Percentiles rank a stretch among this genome's conserved stretches.
phyloP scores from a whole-genome alignment of 805 yeast species.

The Schwanniomyces vanrijiae region DNA sequence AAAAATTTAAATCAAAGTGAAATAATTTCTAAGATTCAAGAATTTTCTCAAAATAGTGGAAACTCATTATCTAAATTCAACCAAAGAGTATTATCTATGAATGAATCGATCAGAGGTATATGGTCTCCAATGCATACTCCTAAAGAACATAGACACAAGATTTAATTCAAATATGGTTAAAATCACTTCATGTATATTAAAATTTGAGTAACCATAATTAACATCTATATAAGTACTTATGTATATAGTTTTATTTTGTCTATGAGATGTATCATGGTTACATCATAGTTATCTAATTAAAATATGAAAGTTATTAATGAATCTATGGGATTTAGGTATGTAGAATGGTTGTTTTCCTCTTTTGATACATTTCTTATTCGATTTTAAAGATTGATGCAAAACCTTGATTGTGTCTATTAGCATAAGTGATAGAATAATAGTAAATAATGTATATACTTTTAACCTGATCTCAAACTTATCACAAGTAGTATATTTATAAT shows the following conservation, averaged over 20 bases:
- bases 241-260: neutral
- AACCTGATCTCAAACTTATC: no score
- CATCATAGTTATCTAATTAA: neutral
- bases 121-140: slow-evolving; percentile 93
- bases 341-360: no score
- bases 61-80: slow-evolving; percentile 61
- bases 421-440: no score
- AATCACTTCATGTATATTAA: neutral
- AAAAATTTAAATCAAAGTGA: slow-evolving; percentile 65
- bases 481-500: no score
- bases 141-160: slow-evolving; percentile 40
- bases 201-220: neutral
- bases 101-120: slow-evolving; percentile 87
- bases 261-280: neutral
- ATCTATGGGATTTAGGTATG: no score
- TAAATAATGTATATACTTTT: no score
- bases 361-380: no score
- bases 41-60: slow-evolving; percentile 72
- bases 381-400: no score
- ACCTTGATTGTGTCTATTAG: no score
- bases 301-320: neutral
- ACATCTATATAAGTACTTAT: neutral
- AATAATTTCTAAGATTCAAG: slow-evolving; percentile 62
- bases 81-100: slow-evolving; percentile 73
- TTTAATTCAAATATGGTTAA: slow-evolving; percentile 15